These are phyloP conservation scores for Penicillium paxilli DNA, from an alignment of 495 filamentous ascomycete species.

Conservation along the genomic window DNA sequence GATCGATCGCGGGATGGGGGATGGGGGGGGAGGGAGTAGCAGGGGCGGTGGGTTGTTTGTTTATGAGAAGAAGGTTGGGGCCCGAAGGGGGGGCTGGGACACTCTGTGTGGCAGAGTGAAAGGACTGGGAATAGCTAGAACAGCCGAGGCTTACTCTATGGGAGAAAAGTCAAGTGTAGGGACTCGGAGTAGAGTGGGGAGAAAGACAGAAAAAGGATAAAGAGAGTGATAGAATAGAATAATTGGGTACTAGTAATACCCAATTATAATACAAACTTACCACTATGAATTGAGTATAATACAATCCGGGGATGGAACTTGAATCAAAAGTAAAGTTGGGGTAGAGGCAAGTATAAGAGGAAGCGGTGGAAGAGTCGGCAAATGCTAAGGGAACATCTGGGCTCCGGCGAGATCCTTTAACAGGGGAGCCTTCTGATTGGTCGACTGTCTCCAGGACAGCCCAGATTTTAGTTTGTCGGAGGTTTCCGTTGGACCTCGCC, in stretches of 20 bases:
- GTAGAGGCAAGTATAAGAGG: constrained; percentile 4
- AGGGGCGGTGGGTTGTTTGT: constrained; percentile 21
- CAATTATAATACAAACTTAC: too few species aligned
- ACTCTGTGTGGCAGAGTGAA: not conserved
- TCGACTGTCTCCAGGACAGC: too few species aligned
- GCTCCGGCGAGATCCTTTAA: constrained; percentile 22
- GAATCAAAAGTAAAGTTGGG: constrained; percentile 2
- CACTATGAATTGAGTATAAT: not conserved
- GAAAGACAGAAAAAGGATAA: too few species aligned
- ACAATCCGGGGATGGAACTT: not conserved
- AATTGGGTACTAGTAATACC: too few species aligned
- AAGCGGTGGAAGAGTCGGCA: constrained; percentile 20
- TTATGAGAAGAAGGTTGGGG: constrained; percentile 18
- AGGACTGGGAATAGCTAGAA: constrained; percentile 6
- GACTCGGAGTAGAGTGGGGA: not conserved
- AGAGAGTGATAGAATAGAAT: too few species aligned
- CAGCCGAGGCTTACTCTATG: constrained; percentile 18
- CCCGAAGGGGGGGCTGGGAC: constrained; percentile 17
- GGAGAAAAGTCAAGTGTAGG: too few species aligned
- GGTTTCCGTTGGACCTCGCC: too few species aligned
- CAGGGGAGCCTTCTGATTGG: too few species aligned
- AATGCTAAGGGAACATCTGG: constrained; percentile 16
- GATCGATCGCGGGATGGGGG: constrained; percentile 6
- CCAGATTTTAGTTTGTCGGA: too few species aligned
- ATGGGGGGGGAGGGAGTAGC: constrained; percentile 3